phyloP scores from a whole-genome alignment of 768 basidiomycete species.

The Leucogyrophana mollusca region DNA sequence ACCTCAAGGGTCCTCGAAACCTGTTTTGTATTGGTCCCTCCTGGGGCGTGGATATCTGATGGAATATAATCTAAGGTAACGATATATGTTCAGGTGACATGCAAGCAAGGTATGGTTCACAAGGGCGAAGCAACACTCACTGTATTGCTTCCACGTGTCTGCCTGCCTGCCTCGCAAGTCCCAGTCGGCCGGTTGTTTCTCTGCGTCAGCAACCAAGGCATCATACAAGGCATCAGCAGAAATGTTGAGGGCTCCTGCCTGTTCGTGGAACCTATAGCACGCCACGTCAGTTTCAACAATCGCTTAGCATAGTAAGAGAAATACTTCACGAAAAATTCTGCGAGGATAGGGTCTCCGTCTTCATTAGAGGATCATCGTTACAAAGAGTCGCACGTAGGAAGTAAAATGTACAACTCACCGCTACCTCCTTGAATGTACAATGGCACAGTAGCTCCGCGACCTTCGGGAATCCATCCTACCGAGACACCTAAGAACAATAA shows the following conservation, averaged over 20 bases:
- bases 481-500: neutral
- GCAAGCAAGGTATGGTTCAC: neutral
- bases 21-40: constrained; percentile 60
- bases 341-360: constrained; percentile 66
- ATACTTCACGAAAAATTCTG: constrained; percentile 66
- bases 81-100: neutral
- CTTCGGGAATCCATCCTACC: constrained; percentile 66
- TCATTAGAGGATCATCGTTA: neutral
- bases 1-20: constrained; percentile 64
- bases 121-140: constrained; percentile 23
- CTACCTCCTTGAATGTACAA: constrained; percentile 62
- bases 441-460: constrained; percentile 52
- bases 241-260: constrained; percentile 47
- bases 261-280: constrained; percentile 44
- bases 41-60: constrained; percentile 30
- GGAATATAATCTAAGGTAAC: constrained; percentile 27
- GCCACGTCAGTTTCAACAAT: neutral
- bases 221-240: constrained; percentile 49
- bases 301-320: neutral
- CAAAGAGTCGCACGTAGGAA: neutral
- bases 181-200: constrained; percentile 57
- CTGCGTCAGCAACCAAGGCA: constrained; percentile 59
- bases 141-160: constrained; percentile 53
- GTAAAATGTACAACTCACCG: constrained; percentile 36
- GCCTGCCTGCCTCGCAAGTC: constrained; percentile 62